A percentile compares a stretch with the other conserved stretches of the same genome.
Conservation (phyloP, 805 yeast species). For the Wickerhamomyces canadensis region DNA sequence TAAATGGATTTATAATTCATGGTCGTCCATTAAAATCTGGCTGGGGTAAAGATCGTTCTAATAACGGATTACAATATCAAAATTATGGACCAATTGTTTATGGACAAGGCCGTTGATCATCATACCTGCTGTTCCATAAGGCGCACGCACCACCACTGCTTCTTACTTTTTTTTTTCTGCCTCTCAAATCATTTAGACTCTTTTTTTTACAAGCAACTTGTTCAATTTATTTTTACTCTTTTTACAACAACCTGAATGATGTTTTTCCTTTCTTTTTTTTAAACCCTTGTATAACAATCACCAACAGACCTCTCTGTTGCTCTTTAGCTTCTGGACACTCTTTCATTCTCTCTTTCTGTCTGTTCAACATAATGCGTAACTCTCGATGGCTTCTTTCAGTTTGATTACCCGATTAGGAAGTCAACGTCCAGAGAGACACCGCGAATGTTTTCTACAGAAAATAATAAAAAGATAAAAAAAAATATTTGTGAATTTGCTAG, state of each 20-base stretch:
- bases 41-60: conserved; percentile 69
- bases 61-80: conserved; percentile 21
- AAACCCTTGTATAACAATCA: too few relatives aligned
- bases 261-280: too few relatives aligned
- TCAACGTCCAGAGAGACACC: not conserved
- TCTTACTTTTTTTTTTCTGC: not conserved
- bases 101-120: conserved; percentile 9
- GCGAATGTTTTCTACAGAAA: too few relatives aligned
- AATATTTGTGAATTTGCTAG: too few relatives aligned
- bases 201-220: too few relatives aligned
- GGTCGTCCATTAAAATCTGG: conserved; percentile 80
- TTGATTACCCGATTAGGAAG: not conserved
- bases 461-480: too few relatives aligned
- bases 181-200: too few relatives aligned
- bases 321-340: too few relatives aligned
- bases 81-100: conserved; percentile 8
- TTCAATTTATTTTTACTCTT: too few relatives aligned
- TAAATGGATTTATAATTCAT: conserved; percentile 63
- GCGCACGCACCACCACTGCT: not conserved
- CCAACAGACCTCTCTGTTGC: too few relatives aligned
- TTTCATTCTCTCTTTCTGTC: not conserved
- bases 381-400: not conserved
- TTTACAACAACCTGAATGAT: not conserved
- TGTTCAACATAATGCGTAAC: not conserved
- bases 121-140: too few relatives aligned